Conservation (phyloP, 2,329 filamentous ascomycete genomes). For the Alternaria arbusti region DNA sequence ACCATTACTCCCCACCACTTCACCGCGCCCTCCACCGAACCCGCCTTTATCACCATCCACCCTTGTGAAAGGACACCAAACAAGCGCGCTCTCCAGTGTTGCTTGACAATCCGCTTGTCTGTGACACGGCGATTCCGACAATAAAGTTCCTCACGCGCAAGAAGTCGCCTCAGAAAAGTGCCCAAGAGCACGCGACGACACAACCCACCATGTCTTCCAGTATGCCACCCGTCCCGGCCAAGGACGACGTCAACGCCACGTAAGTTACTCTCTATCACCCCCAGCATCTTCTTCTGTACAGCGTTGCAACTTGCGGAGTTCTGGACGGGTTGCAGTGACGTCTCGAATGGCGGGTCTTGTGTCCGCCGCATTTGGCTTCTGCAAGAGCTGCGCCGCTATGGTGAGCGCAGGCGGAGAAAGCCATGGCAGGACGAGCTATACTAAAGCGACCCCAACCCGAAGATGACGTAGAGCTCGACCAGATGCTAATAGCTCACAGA, state of each 20-base stretch:
- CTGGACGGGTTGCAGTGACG: neutral
- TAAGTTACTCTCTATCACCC: constrained; percentile 49
- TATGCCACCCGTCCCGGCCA: constrained; percentile 57
- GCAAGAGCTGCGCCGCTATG: neutral
- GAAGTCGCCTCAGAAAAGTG: constrained; percentile 44
- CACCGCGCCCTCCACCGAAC: constrained; percentile 4
- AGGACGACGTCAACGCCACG: constrained; percentile 68
- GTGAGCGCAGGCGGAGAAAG: neutral
- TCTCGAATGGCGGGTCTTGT: neutral
- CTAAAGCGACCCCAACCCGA: neutral
- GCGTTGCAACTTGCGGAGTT: neutral
- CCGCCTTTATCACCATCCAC: neutral
- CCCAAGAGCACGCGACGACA: constrained; percentile 41
- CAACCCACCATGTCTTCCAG: constrained; percentile 37
- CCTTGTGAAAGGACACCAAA: neutral
- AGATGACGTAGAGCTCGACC: neutral
- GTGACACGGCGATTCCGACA: constrained; percentile 17
- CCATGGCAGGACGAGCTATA: neutral
- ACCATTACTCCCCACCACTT: constrained; percentile 9
- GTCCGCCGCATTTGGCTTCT: neutral
- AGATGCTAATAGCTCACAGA: constrained; percentile 56
- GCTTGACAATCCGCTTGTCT: constrained; percentile 1
- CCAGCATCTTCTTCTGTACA: neutral
- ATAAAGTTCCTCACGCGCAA: constrained; percentile 40
- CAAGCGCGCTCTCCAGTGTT: neutral